Evolutionary conservation across 192 early-diverging fungal species (phyloP).

Genomic region (Tieghemiomyces parasiticus): DNA sequence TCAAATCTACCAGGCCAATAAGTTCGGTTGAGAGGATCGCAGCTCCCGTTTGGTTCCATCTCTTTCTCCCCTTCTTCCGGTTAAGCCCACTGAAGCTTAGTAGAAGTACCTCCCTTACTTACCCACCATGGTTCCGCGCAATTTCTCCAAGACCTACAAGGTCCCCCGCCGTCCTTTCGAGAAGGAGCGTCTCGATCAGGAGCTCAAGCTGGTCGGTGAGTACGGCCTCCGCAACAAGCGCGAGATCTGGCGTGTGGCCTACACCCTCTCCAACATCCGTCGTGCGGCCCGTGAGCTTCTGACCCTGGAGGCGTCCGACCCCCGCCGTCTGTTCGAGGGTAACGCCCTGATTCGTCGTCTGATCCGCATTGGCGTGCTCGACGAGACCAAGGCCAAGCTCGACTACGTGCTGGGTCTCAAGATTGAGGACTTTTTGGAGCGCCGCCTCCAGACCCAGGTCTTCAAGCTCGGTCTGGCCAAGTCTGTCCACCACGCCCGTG

Average conservation of each 20-base stretch:
- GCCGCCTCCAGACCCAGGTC: conserved; percentile 97
- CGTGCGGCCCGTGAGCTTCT: conserved; percentile 99
- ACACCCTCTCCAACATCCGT: conserved; percentile 97
- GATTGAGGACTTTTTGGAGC: conserved; percentile 98
- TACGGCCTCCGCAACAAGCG: conserved; percentile 98
- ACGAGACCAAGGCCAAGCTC: conserved; percentile 94
- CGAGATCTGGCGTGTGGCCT: conserved; percentile 96
- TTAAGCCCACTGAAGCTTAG: too few relatives aligned
- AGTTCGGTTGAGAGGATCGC: too few relatives aligned
- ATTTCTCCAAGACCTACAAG: conserved; percentile 68
- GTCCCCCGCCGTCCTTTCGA: conserved; percentile 95
- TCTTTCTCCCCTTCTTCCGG: too few relatives aligned
- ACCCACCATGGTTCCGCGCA: not conserved
- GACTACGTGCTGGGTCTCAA: conserved; percentile 97
- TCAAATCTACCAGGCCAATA: too few relatives aligned
- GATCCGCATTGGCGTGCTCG: conserved; percentile 96
- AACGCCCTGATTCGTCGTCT: conserved; percentile 97
- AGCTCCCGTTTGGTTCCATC: too few relatives aligned
- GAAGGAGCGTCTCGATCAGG: conserved; percentile 88
- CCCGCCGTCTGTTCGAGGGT: conserved; percentile 96
- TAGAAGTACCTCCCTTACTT: too few relatives aligned
- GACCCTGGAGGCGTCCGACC: conserved; percentile 90
- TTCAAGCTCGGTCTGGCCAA: conserved; percentile 96
- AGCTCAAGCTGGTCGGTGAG: conserved; percentile 89
- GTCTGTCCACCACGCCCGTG: conserved; percentile 98